phyloP scores from a whole-genome alignment of 176 grass and related monocot species.

The Puya raimondii region DNA sequence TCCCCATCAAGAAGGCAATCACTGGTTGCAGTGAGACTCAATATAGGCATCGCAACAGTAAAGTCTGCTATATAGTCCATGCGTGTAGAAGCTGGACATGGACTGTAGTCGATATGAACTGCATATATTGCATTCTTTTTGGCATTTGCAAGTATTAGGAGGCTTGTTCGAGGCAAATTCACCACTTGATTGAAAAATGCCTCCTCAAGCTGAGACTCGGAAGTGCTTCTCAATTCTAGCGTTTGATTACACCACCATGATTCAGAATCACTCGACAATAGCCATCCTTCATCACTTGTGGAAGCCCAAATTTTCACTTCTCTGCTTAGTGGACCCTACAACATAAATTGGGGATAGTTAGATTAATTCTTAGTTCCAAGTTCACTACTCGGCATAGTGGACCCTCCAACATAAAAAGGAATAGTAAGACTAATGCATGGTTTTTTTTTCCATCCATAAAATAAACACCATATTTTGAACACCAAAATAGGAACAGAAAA shows the following conservation, averaged over 20 bases:
- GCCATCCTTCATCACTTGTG: conserved; percentile 65
- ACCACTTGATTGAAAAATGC: conserved; percentile 97
- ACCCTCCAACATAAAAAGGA: too few relatives aligned
- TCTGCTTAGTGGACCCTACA: conserved; percentile 70
- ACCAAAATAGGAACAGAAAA: too few relatives aligned
- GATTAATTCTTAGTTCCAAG: not conserved
- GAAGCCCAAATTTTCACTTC: conserved; percentile 93
- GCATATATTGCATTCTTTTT: conserved; percentile 98
- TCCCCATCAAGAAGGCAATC: conserved; percentile 44
- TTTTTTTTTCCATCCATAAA: too few relatives aligned
- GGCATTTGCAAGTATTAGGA: conserved; percentile 94
- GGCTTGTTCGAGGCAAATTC: conserved; percentile 71
- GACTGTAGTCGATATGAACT: conserved; percentile 72
- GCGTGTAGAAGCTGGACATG: conserved; percentile 51
- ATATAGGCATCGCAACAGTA: conserved; percentile 89
- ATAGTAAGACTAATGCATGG: too few relatives aligned
- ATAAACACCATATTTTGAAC: too few relatives aligned
- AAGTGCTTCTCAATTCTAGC: conserved; percentile 67
- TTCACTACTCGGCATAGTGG: too few relatives aligned
- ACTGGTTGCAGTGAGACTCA: conserved; percentile 75
- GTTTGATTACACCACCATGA: conserved; percentile 78
- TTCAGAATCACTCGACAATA: conserved; percentile 67
- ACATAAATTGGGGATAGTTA: conserved; percentile 10
- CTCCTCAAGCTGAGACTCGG: conserved; percentile 52
- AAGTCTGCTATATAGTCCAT: conserved; percentile 98